Conservation (phyloP, 768 basidiomycete genomes). For the Termitomyces sp. region DNA sequence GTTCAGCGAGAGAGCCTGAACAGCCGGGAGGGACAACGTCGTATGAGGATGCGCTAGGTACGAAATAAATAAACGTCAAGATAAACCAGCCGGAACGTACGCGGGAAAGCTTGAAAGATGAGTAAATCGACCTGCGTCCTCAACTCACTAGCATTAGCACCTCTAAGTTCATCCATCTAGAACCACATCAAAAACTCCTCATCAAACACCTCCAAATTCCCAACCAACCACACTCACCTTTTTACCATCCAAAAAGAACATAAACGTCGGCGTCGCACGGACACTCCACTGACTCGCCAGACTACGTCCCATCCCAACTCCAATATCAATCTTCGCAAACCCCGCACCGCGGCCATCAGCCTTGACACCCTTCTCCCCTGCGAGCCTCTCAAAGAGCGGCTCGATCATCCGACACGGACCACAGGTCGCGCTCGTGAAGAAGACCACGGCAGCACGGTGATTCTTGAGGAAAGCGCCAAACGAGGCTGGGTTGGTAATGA, state of each 20-base stretch:
- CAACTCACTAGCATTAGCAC: slow-evolving; percentile 64
- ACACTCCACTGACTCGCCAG: slow-evolving; percentile 64
- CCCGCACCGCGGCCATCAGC: slow-evolving; percentile 44
- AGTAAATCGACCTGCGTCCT: slow-evolving; percentile 70
- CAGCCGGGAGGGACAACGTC: slow-evolving; percentile 48
- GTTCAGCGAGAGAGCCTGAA: slow-evolving; percentile 59
- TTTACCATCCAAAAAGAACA: slow-evolving; percentile 76
- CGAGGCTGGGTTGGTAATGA: slow-evolving; percentile 69
- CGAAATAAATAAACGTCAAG: neutral
- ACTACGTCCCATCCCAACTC: slow-evolving; percentile 53
- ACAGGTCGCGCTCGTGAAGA: slow-evolving; percentile 77
- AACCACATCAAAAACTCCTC: too few species aligned
- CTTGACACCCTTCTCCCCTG: slow-evolving; percentile 51
- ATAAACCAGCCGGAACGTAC: slow-evolving; percentile 40
- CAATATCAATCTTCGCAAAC: slow-evolving; percentile 84
- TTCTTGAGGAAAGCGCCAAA: slow-evolving; percentile 59
- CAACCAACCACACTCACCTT: too few species aligned
- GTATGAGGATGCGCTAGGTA: slow-evolving; percentile 70
- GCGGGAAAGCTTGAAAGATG: slow-evolving; percentile 72
- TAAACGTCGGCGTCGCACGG: slow-evolving; percentile 80
- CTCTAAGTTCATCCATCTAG: slow-evolving; percentile 72
- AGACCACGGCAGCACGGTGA: slow-evolving; percentile 69
- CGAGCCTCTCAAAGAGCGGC: slow-evolving; percentile 76
- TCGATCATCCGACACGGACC: slow-evolving; percentile 80
- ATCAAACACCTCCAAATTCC: too few species aligned